phyloP scores from a whole-genome alignment of 176 grass and related monocot species.

The Puccinellia tenuiflora region DNA sequence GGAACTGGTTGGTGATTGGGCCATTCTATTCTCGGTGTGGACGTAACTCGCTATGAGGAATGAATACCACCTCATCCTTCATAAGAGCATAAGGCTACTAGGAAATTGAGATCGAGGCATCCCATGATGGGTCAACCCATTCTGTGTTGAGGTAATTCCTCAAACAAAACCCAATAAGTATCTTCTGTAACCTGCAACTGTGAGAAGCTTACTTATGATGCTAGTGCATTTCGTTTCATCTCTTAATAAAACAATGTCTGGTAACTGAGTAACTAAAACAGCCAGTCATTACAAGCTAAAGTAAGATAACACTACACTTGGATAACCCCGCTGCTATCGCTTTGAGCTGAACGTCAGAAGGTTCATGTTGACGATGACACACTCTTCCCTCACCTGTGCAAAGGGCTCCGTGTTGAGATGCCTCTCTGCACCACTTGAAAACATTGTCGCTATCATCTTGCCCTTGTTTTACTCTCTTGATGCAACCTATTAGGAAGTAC shows the following conservation, averaged over 20 bases:
- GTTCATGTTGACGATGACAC: conserved; percentile 43
- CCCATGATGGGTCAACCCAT: background rate
- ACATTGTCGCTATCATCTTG: conserved; percentile 79
- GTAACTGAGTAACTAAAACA: background rate
- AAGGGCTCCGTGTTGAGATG: conserved; percentile 64
- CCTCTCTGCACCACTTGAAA: conserved; percentile 66
- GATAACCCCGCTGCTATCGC: background rate
- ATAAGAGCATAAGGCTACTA: background rate
- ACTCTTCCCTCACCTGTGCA: conserved; percentile 59
- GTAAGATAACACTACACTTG: background rate
- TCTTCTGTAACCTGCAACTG: background rate
- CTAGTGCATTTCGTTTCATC: background rate
- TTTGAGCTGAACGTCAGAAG: background rate
- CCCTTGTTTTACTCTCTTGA: conserved; percentile 60
- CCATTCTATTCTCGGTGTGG: background rate
- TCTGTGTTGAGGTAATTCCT: background rate
- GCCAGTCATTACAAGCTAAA: background rate
- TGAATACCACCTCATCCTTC: background rate
- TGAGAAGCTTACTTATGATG: background rate
- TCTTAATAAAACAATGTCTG: background rate
- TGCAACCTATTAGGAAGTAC: conserved; percentile 41
- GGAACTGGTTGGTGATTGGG: background rate
- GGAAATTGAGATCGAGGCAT: background rate
- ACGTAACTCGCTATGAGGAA: background rate
- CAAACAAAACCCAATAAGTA: background rate